Evolutionary conservation across 2,329 filamentous ascomycete species (phyloP), one percentile per base, ranked within the genome.

Genomic region (Neoascochyta sp.): DNA sequence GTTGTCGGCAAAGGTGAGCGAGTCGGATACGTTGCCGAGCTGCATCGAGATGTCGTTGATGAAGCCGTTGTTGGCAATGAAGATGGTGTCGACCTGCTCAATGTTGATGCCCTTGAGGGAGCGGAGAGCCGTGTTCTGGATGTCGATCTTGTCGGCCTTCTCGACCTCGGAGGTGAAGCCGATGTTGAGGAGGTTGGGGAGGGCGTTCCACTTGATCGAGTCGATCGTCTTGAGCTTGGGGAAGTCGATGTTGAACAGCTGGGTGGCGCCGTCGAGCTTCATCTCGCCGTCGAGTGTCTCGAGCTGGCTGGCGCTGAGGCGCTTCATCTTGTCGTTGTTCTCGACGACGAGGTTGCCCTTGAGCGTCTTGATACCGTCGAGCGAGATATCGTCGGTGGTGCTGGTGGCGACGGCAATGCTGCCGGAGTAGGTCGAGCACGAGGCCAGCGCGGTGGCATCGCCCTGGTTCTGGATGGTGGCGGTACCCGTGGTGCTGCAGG

Each of bases 121-220:
- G 62, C 71, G 75, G 50, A 98, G 77, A 65, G 81, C 80, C 28
- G 92, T 98, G 72, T 98, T 92, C 66, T 80, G 76, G 62, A 98
- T 89, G 49, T 70, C 67, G 50, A 98, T 76, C 43, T 69, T 75
- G 44, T 68, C 69, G 38, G 85, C 85, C 62, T 78, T 70, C 51
- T 74, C 78, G 53, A 96, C 72, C 66, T 75, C 60, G 70, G 74
- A 57, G 65, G 70, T 67, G 68, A 86, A 83, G 34, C 66, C 67
- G 24, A 86, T 67, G 18, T 58, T 52, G 53, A 76, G 71, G 21
- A 86, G 70, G 45, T 70, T 69, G 41, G 81, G 81, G 22, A 95
- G 77, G 47, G 83, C 83, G 36, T 75, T 69, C 75, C 84, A 89
- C 47, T 74, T 65, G 62, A 96, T 81, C 35, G 67, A 66, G 46